Evolutionary conservation across 805 yeast species (phyloP).

Genomic region (Wickerhamiella shivajii): DNA sequence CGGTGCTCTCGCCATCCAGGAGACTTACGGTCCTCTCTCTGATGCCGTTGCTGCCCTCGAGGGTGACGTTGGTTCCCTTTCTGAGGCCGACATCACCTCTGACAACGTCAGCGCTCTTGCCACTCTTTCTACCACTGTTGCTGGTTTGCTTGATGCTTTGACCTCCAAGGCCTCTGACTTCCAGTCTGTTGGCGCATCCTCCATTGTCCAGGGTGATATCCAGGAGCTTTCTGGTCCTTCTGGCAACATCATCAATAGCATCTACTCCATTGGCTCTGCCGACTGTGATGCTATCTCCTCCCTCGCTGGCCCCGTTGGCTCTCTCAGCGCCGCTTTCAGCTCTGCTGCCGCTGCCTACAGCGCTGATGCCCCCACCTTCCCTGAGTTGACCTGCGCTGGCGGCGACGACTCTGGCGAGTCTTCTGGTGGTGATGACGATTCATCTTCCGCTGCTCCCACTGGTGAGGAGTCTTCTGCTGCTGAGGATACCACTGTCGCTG

Average conservation of each 20-base stretch:
- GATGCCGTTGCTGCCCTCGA: constrained; percentile 7
- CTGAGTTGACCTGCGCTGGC: not conserved
- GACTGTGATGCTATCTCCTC: constrained; percentile 5
- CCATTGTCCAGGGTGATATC: constrained; percentile 16
- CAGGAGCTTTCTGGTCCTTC: constrained; percentile 11
- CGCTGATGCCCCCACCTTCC: constrained; percentile 5
- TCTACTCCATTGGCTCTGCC: constrained; percentile 10
- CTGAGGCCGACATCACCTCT: not conserved
- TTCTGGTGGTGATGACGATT: not conserved
- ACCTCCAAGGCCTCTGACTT: constrained; percentile 15
- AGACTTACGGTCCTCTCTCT: constrained; percentile 8
- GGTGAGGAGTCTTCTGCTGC: not conserved
- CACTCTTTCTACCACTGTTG: constrained; percentile 10
- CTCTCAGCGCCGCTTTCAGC: constrained; percentile 7
- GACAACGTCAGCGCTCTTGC: constrained; percentile 5
- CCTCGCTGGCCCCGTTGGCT: constrained; percentile 7
- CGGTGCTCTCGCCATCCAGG: constrained; percentile 13
- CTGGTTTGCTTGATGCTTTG: constrained; percentile 11
- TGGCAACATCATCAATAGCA: constrained; percentile 9
- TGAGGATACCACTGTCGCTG: constrained; percentile 4
- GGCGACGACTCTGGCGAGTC: too few species aligned
- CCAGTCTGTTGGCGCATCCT: constrained; percentile 12
- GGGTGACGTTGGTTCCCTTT: constrained; percentile 2
- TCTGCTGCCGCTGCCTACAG: constrained; percentile 7
- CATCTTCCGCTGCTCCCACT: not conserved